phyloP scores from a whole-genome alignment of 768 basidiomycete species.

The Kwoniella bestiolae region DNA sequence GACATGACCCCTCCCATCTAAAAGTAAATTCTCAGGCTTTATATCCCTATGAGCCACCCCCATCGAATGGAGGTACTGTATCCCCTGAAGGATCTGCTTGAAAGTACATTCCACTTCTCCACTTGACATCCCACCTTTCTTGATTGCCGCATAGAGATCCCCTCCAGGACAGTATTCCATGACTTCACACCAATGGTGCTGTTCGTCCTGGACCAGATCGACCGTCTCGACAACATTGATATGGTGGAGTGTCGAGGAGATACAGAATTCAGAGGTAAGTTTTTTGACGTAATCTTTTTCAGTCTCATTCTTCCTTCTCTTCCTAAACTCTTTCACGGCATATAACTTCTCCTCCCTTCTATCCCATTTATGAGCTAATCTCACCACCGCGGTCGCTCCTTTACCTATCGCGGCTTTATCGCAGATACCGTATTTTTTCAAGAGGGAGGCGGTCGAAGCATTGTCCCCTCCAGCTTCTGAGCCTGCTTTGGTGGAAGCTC shows the following conservation, averaged over 20 bases:
- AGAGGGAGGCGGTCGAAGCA: conserved; percentile 63
- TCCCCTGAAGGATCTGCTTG: conserved; percentile 89
- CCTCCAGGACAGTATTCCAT: conserved; percentile 99
- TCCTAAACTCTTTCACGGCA: conserved; percentile 99
- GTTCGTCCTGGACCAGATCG: conserved; percentile 98
- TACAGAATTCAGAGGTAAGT: conserved; percentile 98
- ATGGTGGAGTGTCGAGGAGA: conserved; percentile 92
- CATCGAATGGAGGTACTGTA: conserved; percentile 90
- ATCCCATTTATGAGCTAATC: conserved; percentile 99
- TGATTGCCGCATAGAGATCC: conserved; percentile 97
- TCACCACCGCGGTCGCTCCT: conserved; percentile 95
- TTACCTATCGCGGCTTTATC: conserved; percentile 96
- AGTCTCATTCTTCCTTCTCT: conserved; percentile 94
- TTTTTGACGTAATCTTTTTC: conserved; percentile 99
- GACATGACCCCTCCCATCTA: conserved; percentile 87
- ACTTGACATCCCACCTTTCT: conserved; percentile 90
- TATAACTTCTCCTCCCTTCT: conserved; percentile 93
- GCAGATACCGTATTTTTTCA: conserved; percentile 95
- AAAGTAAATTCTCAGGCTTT: conserved; percentile 96
- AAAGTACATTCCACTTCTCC: conserved; percentile 97
- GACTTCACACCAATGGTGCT: conserved; percentile 96
- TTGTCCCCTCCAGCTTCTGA: conserved; percentile 61
- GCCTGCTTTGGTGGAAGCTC: conserved; percentile 62
- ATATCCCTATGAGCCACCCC: conserved; percentile 98
- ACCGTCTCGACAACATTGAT: conserved; percentile 97